A percentile compares a stretch with the other conserved stretches of the same genome.
Evolutionary conservation across 1,284 basidiomycete species (phyloP).

Genomic region (Sparassis latifolia): DNA sequence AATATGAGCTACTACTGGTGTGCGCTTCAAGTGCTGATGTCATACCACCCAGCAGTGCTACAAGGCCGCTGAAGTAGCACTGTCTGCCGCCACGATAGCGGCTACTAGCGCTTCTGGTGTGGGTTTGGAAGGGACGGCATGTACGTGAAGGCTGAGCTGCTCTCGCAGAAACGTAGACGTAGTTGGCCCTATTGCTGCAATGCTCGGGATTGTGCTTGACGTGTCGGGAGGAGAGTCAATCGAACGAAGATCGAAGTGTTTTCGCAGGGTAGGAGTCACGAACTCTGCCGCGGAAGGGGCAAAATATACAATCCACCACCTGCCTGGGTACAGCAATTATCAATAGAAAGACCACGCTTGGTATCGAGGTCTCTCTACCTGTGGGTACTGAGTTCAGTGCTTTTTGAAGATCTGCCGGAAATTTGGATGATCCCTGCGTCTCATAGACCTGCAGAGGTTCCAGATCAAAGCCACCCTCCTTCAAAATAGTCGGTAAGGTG

Average conservation of each 20-base stretch:
- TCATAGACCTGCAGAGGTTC: slow-evolving; percentile 57
- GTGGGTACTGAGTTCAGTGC: slow-evolving; percentile 24
- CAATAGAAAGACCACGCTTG: not conserved
- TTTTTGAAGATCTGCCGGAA: slow-evolving; percentile 38
- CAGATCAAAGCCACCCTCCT: slow-evolving; percentile 37
- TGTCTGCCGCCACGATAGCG: slow-evolving; percentile 26
- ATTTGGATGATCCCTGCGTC: slow-evolving; percentile 49
- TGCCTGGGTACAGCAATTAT: slow-evolving; percentile 1
- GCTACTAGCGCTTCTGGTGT: slow-evolving; percentile 42
- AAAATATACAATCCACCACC: slow-evolving; percentile 71
- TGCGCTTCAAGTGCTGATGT: too few species aligned
- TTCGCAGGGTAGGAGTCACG: slow-evolving; percentile 43
- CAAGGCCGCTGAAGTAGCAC: not conserved
- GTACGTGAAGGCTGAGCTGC: slow-evolving; percentile 40
- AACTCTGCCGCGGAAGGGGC: slow-evolving; percentile 66
- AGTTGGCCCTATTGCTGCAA: slow-evolving; percentile 66
- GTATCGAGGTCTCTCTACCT: slow-evolving; percentile 11
- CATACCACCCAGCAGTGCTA: too few species aligned
- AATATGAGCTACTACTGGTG: too few species aligned
- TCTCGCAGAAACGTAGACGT: slow-evolving; percentile 48
- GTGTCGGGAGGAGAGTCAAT: not conserved
- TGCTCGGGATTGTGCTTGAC: not conserved
- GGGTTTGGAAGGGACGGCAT: slow-evolving; percentile 50
- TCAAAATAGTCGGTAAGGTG: slow-evolving; percentile 49
- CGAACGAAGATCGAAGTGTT: slow-evolving; percentile 33